Evolutionary conservation across 75 land plant species (phyloP), one percentile per base, ranked within the genome.

Genomic region (Selaginella tamariscina): DNA sequence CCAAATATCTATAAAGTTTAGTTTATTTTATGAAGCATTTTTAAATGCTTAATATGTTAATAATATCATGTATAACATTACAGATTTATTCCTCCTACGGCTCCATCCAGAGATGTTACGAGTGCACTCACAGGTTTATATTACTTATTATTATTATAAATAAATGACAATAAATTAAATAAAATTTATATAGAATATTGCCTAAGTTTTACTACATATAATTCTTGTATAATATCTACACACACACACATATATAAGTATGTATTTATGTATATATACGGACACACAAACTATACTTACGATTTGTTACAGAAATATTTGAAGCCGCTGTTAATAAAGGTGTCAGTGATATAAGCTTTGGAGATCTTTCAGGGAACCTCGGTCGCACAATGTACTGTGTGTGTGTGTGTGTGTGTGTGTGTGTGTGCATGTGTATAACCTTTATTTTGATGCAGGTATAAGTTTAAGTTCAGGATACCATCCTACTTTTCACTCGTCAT

Each of bases 401-500:
- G 64, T 13, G 24, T 64, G 15, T 71, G 20, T 74, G 18, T 68
- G 8, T 26, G 20, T 59, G 62, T 59, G 62, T n/a, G 62, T 11
- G 62, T 2, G 20, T 9, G 21, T 59, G 8, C 26, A 22, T 2
- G 66, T 29, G 28, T 30, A 18, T 66, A 33, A 1, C 18, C n/a
- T 21, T 30, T 13, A 32, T 33, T 27, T 39, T 59, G 29, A 23
- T 54, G 22, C 82, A 95, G 99, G 96, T 95, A 90, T 80, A 80
- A 85, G 65, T 95, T 83, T 67, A 95, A 95, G 66, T 95, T 95
- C 69, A 81, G 80, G 30, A 87, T 95, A 72, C 99, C 99, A 32
- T 90, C 99, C 39, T 95, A 90, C 74, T 90, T 95, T 69, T 95
- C 99, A 67, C 89, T 95, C 32, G 99, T 95, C 33, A 85, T 95